Evolutionary conservation across 2,329 filamentous ascomycete species (phyloP).

Genomic region (Paradendryphiella salina): DNA sequence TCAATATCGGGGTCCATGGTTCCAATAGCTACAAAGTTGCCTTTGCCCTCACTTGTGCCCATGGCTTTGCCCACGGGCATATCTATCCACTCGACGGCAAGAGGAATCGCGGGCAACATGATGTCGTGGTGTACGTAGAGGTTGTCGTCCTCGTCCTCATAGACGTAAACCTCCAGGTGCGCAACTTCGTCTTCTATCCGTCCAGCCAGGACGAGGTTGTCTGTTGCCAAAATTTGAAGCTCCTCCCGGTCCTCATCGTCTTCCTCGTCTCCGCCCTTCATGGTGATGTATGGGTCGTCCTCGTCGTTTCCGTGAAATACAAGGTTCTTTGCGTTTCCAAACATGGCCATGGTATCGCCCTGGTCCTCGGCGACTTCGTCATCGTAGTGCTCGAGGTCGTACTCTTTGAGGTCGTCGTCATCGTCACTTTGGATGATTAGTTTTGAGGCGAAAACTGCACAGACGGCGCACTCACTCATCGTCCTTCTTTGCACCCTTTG

Average conservation of each 20-base stretch:
- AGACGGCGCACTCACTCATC: constrained; percentile 21
- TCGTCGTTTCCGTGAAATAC: constrained; percentile 94
- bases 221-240: constrained; percentile 86
- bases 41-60: constrained; percentile 62
- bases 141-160: constrained; percentile 93
- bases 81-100: constrained; percentile 95
- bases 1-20: constrained; percentile 99
- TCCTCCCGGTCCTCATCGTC: constrained; percentile 91
- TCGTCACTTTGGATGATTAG: constrained; percentile 40
- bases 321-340: constrained; percentile 90
- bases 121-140: constrained; percentile 99
- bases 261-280: constrained; percentile 69
- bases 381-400: constrained; percentile 95
- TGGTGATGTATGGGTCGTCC: constrained; percentile 94
- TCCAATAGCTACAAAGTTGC: constrained; percentile 92
- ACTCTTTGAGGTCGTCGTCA: constrained; percentile 92
- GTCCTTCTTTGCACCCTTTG: constrained; percentile 27
- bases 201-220: constrained; percentile 89
- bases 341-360: constrained; percentile 81
- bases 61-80: constrained; percentile 74
- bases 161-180: constrained; percentile 95
- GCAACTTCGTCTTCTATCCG: constrained; percentile 97
- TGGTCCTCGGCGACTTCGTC: constrained; percentile 74
- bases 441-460: background rate
- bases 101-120: constrained; percentile 94